A percentile compares a stretch with the other conserved stretches of the same genome.
phyloP scores from a whole-genome alignment of 2,329 filamentous ascomycete species.

The Trichoderma sp. region DNA sequence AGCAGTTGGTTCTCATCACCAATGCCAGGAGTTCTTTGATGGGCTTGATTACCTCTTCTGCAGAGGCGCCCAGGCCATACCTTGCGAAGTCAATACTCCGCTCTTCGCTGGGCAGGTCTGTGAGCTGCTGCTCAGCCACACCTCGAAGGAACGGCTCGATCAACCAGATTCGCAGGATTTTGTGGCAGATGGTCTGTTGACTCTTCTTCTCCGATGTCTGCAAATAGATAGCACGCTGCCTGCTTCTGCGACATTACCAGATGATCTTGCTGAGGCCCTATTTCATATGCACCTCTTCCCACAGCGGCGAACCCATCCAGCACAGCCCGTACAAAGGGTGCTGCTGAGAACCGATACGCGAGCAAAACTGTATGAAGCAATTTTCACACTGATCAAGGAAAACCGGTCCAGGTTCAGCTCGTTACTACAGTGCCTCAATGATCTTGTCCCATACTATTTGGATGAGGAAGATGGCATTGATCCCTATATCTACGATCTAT shows the following conservation, averaged over 20 bases:
- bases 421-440: slow-evolving; percentile 45
- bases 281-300: slow-evolving; percentile 68
- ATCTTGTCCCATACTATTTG: slow-evolving; percentile 38
- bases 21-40: slow-evolving; percentile 47
- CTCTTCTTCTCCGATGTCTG: slow-evolving; percentile 33
- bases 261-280: slow-evolving; percentile 40
- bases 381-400: slow-evolving; percentile 55
- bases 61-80: slow-evolving; percentile 28
- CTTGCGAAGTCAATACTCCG: slow-evolving; percentile 32
- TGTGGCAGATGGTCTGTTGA: slow-evolving; percentile 31
- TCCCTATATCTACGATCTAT: slow-evolving; percentile 60
- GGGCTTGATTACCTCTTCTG: slow-evolving; percentile 42
- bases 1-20: slow-evolving; percentile 30
- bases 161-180: slow-evolving; percentile 29
- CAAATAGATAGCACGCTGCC: slow-evolving; percentile 29
- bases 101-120: slow-evolving; percentile 31
- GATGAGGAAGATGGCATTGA: slow-evolving; percentile 39
- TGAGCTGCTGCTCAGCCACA: slow-evolving; percentile 38
- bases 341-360: slow-evolving; percentile 56
- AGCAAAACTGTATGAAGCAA: slow-evolving; percentile 56
- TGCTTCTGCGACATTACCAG: slow-evolving; percentile 27
- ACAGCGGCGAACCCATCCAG: slow-evolving; percentile 35
- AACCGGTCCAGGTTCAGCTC: slow-evolving; percentile 46
- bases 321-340: slow-evolving; percentile 36
- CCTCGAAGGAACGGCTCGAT: slow-evolving; percentile 41